These are phyloP conservation scores for Phytophthora foliorum DNA, from an alignment of 352 stramenopile species.

Conservation along the genomic window DNA sequence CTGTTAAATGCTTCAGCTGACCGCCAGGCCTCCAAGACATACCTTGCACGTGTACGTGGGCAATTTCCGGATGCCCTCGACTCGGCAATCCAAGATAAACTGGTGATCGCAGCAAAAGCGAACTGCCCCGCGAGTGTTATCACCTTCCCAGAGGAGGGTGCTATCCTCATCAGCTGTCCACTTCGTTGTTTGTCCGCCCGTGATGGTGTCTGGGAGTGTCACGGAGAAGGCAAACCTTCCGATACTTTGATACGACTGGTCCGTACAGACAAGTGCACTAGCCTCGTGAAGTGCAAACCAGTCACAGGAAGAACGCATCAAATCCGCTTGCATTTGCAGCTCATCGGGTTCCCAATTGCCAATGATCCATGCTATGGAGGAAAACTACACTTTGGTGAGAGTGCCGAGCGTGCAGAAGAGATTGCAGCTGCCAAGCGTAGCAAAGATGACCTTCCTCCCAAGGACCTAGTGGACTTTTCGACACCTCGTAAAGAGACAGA, in stretches of 20 bases:
- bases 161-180: slow-evolving; percentile 85
- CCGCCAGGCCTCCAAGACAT: slow-evolving; percentile 93
- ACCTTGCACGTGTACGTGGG: slow-evolving; percentile 94
- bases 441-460: slow-evolving; percentile 46
- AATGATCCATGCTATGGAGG: slow-evolving; percentile 98
- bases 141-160: slow-evolving; percentile 57
- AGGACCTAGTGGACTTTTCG: slow-evolving; percentile 63
- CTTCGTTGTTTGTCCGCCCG: slow-evolving; percentile 85
- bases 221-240: slow-evolving; percentile 82
- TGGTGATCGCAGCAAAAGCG: slow-evolving; percentile 48
- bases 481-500: slow-evolving; percentile 65
- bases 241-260: slow-evolving; percentile 81
- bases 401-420: slow-evolving; percentile 44
- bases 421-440: slow-evolving; percentile 56
- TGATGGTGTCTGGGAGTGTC: slow-evolving; percentile 87
- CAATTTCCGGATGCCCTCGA: slow-evolving; percentile 79
- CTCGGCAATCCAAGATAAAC: slow-evolving; percentile 42
- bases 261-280: slow-evolving; percentile 69
- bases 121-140: slow-evolving; percentile 62
- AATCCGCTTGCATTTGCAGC: slow-evolving; percentile 97
- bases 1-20: slow-evolving; percentile 52
- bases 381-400: slow-evolving; percentile 92
- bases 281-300: slow-evolving; percentile 94
- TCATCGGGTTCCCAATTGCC: slow-evolving; percentile 94
- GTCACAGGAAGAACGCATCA: slow-evolving; percentile 98